Evolutionary conservation across 768 basidiomycete genomes (phyloP), one percentile per base, ranked within the genome.

Genomic region (Rubroboletus satanas): DNA sequence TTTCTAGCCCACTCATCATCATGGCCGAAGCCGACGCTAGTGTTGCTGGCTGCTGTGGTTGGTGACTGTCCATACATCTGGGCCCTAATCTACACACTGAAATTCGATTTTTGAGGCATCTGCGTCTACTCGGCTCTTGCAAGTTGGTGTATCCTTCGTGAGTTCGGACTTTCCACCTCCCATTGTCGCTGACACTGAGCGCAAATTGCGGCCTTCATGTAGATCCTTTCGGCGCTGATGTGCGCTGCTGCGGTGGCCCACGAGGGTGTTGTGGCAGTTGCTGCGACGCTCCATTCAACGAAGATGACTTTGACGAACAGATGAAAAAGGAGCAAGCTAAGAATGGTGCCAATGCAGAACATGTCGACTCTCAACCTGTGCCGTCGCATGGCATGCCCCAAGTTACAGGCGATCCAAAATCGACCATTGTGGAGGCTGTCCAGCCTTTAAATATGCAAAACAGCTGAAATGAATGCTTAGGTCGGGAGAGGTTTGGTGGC

Each of bases 241-340:
- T 32, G 26, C 41, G 37, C 21, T 69, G 66, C 41, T 72, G 68
- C 28, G 54, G 68, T 51, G 68, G 68, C 12, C 54, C 58, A 17
- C 56, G 53, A 49, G 68, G 68, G 14, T 71, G 64, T 33, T 70
- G 68, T 42, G 60, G 64, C 12, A 59, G 61, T 42, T 68, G 71
- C 35, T 70, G 51, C 14, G 60, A 62, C 23, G 57, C 62, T n/a
- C 62, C 65, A 39, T 72, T 72, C 49, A 41, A 71, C 51, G 41
- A 61, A 15, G 69, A 72, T 31, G 55, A 62, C 51, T 62, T 71
- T 45, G 69, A 71, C 31, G 69, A 71, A 41, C 69, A 56, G 36
- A 12, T 69, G 58, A 69, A 58, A 38, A 58, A 50, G 52, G 59
- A 62, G 14, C 66, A 57, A 52, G 62, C 63, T 44, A 63, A 54